These are phyloP conservation scores for Penicillium salamii DNA, from an alignment of 495 filamentous ascomycete genomes.

Conservation along the genomic window DNA sequence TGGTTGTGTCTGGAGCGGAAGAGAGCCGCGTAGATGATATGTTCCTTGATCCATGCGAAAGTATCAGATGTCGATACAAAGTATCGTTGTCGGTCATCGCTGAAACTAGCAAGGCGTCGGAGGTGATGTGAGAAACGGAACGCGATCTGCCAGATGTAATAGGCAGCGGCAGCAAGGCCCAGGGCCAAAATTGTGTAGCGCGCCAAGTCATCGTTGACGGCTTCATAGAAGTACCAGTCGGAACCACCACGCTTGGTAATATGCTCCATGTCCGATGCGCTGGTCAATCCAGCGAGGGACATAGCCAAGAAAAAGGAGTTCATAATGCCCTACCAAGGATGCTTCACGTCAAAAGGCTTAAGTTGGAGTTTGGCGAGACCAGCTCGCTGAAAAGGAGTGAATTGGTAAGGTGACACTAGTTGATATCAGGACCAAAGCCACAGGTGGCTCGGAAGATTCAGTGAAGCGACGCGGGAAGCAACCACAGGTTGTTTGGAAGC, in stretches of 20 bases:
- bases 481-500: constrained; percentile 15
- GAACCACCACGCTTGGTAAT: constrained; percentile 30
- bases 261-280: constrained; percentile 28
- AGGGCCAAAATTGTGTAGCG: constrained; percentile 46
- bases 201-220: constrained; percentile 37
- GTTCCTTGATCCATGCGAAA: constrained; percentile 69
- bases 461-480: constrained; percentile 3
- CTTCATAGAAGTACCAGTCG: constrained; percentile 24
- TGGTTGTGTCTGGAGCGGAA: constrained; percentile 80
- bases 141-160: constrained; percentile 52
- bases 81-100: constrained; percentile 67
- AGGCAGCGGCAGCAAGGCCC: constrained; percentile 45
- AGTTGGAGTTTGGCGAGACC: constrained; percentile 17
- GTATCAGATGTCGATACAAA: constrained; percentile 43
- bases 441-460: not conserved
- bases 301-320: constrained; percentile 9
- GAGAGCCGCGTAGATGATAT: constrained; percentile 82
- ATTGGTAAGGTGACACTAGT: constrained; percentile 1
- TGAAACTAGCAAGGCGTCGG: constrained; percentile 71
- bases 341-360: not conserved
- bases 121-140: constrained; percentile 57
- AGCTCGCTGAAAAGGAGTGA: constrained; percentile 15
- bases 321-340: constrained; percentile 7
- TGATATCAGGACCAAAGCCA: constrained; percentile 6
- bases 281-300: constrained; percentile 31